Base-by-base conservation (phyloP, 2,329 filamentous ascomycete species). In the Aspergillus pseudonomiae region DNA sequence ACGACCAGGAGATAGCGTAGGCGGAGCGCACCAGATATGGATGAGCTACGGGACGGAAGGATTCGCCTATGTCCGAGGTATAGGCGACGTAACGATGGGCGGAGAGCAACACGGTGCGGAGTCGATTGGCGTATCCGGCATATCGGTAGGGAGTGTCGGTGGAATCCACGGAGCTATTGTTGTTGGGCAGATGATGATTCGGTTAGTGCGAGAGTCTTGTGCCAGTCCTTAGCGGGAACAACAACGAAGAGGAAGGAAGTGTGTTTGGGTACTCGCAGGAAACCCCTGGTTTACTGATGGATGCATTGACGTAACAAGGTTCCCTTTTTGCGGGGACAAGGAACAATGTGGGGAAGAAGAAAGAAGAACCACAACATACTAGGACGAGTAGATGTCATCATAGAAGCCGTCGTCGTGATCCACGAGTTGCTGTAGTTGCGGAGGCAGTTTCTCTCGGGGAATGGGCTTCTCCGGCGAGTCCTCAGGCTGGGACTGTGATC, bases 41-140 rank as follows among this genome's bases (percentile, higher is more conserved):
- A 75, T 97, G 94, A 4, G 94, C 94, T 45, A 99, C 86, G 0
- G 95, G 95, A 2, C 95, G 88, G 80, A 99, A 99, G 0, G 92
- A 96, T 79, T 99, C 95, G 76, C 95, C 95, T 67, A 99, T 94
- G 73, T 98, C 94, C 24, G 90, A 94, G 0, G 95, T 98, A 78
- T 99, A 99, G 62, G 95, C 95, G 56, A 99, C 93, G 74, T 99
- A 99, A 73, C 95, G 90, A 74, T 98, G 95, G 4, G 94, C 94
- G 19, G 91, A 93, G 70, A 94, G 83, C 73, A 99, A 88, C 69
- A 98, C 91, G 9, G 94, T 97, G 65, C 92, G 89, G 66, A 95
- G 82, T 56, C 95, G 89, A 64, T 89, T 88, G 55, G 93, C 92
- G 80, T 99, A 99, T 70, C 91, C 95, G 62, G 94, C 94, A 80